Base-by-base conservation (phyloP, 1,284 basidiomycete genomes). In the Moesziomyces sp. region DNA sequence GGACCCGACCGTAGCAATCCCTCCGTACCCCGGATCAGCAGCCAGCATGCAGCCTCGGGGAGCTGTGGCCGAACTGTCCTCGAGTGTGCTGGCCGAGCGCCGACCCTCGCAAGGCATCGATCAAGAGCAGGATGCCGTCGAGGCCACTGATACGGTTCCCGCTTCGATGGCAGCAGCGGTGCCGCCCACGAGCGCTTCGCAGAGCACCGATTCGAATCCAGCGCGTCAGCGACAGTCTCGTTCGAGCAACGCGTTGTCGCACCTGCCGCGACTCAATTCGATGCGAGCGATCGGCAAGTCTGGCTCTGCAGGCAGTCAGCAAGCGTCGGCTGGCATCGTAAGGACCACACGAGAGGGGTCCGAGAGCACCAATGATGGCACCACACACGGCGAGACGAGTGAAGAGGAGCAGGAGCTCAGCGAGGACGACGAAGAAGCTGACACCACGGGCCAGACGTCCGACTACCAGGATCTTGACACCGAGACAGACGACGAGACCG, bases 231-330 rank as follows among this genome's bases (percentile, higher is more conserved):
- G 61, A 38, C 21, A 61, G 43, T 33, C 54, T 5, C 59, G 64
- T n/a, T 59, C 69, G 1, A 71, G 53, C 43, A 42, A 57, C 35
- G 65, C 67, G 13, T 58, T 80, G 24, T 80, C 77, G 38, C 78
- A 80, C 13, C 38, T 80, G 46, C 78, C 78, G 5, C 66, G 78
- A 23, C 72, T 80, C 46, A 69, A 79, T 52, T 80, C 78, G 43
- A 77, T 78, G 74, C 67, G 69, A 16, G 56, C 63, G 23, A 57
- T 69, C 23, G 18, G 38, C 38, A 40, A 40, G 38, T 35, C 52
- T 3, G 28, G 54, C 19, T 52, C 50, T 3, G 40, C 52, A 10
- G 46, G 55, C 45, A 43, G 33, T 21, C 49, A 52, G n/a, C 43
- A 46, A 21, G 33, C 46, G 10, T 48, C 24, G 11, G 23, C 58